Conservation (phyloP, 768 basidiomycete genomes). For the Lentinus tigrinus region DNA sequence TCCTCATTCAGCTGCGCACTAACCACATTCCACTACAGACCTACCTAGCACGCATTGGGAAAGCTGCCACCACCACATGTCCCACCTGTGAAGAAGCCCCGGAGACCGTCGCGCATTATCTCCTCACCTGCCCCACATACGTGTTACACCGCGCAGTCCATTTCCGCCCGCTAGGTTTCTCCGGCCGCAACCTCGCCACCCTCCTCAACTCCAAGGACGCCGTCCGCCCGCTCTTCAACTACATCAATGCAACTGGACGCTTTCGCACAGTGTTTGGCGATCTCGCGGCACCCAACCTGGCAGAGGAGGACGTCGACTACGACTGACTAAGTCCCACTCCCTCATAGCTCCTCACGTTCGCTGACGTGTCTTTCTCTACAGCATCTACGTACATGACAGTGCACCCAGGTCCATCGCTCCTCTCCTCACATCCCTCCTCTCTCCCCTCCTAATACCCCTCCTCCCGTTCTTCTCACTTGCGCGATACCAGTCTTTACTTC, state of each 20-base stretch:
- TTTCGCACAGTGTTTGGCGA: not conserved
- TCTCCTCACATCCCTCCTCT: too few species aligned
- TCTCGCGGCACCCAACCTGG: too few species aligned
- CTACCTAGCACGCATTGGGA: slow-evolving; percentile 23
- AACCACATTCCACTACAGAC: slow-evolving; percentile 31
- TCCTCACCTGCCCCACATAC: slow-evolving; percentile 18
- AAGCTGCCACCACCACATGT: slow-evolving; percentile 6
- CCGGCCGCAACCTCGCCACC: not conserved
- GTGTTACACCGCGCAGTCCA: not conserved
- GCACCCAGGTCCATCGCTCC: too few species aligned
- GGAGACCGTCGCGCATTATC: slow-evolving; percentile 23
- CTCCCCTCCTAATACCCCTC: too few species aligned
- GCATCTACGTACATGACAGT: too few species aligned
- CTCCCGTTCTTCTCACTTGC: too few species aligned
- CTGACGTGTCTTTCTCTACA: too few species aligned
- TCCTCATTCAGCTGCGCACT: slow-evolving; percentile 32
- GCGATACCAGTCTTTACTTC: too few species aligned
- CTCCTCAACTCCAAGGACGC: slow-evolving; percentile 5
- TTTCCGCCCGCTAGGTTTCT: not conserved
- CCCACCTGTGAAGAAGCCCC: slow-evolving; percentile 2
- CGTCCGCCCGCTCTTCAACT: slow-evolving; percentile 3
- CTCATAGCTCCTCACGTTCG: too few species aligned
- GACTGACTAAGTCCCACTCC: too few species aligned
- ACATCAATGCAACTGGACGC: slow-evolving; percentile 13
- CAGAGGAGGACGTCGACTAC: too few species aligned